Evolutionary conservation across 129 eudicot genomes (phyloP).

Genomic region (Rutidosis leptorrhynchoides): DNA sequence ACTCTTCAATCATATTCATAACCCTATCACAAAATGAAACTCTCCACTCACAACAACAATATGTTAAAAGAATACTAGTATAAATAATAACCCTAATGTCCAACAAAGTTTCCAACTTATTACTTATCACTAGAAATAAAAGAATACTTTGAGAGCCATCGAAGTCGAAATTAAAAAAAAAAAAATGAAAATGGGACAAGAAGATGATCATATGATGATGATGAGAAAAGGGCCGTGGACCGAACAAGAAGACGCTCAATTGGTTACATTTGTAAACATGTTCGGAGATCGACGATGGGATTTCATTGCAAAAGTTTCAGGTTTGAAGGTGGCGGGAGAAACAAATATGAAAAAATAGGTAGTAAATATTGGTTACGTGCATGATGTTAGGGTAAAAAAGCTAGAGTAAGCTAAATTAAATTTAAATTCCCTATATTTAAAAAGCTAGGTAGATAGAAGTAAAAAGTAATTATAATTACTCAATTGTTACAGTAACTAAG

Average conservation of each 20-base stretch:
- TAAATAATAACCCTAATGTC: conserved; percentile 31
- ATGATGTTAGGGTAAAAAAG: conserved; percentile 26
- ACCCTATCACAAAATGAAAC: conserved; percentile 35
- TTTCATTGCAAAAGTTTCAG: conserved; percentile 96
- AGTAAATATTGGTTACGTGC: conserved; percentile 25
- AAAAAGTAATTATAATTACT: background rate
- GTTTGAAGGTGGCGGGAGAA: conserved; percentile 99
- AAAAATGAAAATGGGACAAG: conserved; percentile 24
- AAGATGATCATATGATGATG: conserved; percentile 37
- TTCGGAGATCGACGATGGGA: conserved; percentile 94
- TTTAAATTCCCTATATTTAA: too few relatives aligned
- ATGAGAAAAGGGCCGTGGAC: conserved; percentile 93
- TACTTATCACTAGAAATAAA: background rate
- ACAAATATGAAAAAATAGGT: conserved; percentile 42
- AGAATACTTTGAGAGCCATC: background rate
- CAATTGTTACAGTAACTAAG: background rate
- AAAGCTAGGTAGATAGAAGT: background rate
- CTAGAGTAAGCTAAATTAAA: too few relatives aligned
- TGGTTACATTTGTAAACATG: conserved; percentile 63
- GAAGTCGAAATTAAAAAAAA: conserved; percentile 8
- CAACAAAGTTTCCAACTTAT: conserved; percentile 18
- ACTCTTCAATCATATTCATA: conserved; percentile 28
- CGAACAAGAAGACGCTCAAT: conserved; percentile 79
- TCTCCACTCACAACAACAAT: conserved; percentile 28
- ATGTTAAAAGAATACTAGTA: conserved; percentile 24